phyloP scores from a whole-genome alignment of 2,329 filamentous ascomycete species.

The Penicillium sp. region DNA sequence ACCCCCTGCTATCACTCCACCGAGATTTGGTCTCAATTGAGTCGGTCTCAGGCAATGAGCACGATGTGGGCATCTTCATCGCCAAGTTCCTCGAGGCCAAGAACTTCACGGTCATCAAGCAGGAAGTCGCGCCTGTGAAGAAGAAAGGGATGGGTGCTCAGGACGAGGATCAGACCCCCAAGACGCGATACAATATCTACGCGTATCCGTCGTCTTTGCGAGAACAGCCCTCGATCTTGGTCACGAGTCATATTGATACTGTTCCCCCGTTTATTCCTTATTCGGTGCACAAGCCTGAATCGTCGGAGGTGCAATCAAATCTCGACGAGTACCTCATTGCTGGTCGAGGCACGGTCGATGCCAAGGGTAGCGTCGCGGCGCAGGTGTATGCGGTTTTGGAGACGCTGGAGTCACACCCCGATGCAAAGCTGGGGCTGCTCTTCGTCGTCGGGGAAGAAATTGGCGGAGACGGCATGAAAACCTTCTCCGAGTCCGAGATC shows the following conservation, averaged over 20 bases:
- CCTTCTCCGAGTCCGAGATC: constrained; percentile 42
- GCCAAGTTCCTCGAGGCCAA: constrained; percentile 57
- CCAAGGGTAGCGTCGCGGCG: constrained; percentile 43
- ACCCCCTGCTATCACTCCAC: constrained; percentile 64
- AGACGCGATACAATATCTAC: constrained; percentile 65
- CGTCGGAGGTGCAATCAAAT: constrained; percentile 5
- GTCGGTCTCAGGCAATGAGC: constrained; percentile 66
- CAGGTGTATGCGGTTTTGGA: constrained; percentile 41
- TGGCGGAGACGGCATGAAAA: constrained; percentile 71
- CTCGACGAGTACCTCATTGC: constrained; percentile 32
- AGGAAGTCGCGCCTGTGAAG: constrained; percentile 31
- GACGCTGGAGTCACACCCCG: constrained; percentile 38
- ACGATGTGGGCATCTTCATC: constrained; percentile 62
- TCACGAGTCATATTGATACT: constrained; percentile 74
- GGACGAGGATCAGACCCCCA: constrained; percentile 1
- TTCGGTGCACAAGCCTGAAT: constrained; percentile 43
- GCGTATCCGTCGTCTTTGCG: constrained; percentile 46
- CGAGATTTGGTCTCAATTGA: constrained; percentile 66
- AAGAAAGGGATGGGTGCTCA: constrained; percentile 1
- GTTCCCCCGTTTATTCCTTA: constrained; percentile 48
- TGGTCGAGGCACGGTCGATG: constrained; percentile 44
- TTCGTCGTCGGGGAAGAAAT: constrained; percentile 78
- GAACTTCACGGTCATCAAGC: constrained; percentile 58
- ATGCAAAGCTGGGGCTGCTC: constrained; percentile 45
- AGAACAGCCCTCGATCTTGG: constrained; percentile 25